Evolutionary conservation across 345 rosid species (phyloP), one percentile per base, ranked within the genome.

Genomic region (Eucalyptus erythrocorys): DNA sequence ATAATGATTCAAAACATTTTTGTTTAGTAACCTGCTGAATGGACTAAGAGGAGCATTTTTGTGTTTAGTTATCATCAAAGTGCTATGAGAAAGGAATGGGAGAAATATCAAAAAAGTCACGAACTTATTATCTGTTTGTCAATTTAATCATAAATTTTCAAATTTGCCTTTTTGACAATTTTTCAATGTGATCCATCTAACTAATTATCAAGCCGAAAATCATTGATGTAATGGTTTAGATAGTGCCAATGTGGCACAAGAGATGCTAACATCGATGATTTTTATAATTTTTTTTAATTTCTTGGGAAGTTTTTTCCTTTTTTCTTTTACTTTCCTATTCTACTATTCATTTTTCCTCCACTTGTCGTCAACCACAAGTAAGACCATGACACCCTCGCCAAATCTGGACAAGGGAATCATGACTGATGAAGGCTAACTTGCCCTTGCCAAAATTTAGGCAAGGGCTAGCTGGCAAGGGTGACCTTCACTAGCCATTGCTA

Each of bases 341-440:
- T 37, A 7, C 0, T 7, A 27, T 71, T 71, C 47, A 37, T 37
- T 10, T 37, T 76, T 76, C 45, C 15, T 37, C 7, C 3, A 0
- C 13, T 1, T 0, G 2, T 76, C 0, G 1, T 19, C 13, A 1
- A 9, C 42, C 42, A 34, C 42, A 5, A 17, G 21, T 32, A n/a
- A 66, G 6, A 17, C 10, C 17, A n/a, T 8, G 19, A n/a, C 19
- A 16, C 3, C 76, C 8, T 66, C 10, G 5, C 76, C 21, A 7
- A n/a, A 66, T 66, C 76, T 66, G 7, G 40, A 16, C 21, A n/a
- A 66, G 10, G 34, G 37, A 64, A n/a, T 64, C 5, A 0, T 64
- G 21, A 30, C 2, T 0, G 1, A n/a, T n/a, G 40, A 64, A 21
- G 10, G 37, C 0, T 1, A 1, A 55, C 0, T 24, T 55, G 37